Conservation (phyloP, 2,329 filamentous ascomycete genomes). For the Microcyclosporella mali region DNA sequence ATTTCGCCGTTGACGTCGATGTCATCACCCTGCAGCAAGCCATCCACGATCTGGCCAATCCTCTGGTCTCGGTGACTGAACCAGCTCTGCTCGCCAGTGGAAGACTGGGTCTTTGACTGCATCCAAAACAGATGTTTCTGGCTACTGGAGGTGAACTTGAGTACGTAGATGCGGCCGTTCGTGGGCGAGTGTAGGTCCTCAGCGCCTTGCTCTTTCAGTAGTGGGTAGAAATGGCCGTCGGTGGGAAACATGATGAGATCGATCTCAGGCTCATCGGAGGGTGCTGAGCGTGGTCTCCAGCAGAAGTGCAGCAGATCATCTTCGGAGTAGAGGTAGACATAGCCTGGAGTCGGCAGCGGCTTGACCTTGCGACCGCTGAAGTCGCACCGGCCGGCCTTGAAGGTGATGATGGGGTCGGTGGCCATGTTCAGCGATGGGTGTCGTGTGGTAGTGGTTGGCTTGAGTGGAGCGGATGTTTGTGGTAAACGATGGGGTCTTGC, state of each 20-base stretch:
- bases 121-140: constrained; percentile 94
- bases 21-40: constrained; percentile 79
- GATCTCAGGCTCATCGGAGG: constrained; percentile 67
- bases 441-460: constrained; percentile 1
- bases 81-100: constrained; percentile 62
- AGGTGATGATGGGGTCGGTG: constrained; percentile 79
- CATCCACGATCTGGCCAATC: constrained; percentile 81
- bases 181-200: constrained; percentile 58
- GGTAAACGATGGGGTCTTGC: background rate
- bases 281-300: constrained; percentile 76
- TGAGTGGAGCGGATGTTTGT: background rate
- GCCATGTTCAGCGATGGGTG: constrained; percentile 58
- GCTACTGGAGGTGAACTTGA: constrained; percentile 90
- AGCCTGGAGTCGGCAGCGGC: constrained; percentile 67
- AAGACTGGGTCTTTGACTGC: constrained; percentile 79
- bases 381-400: constrained; percentile 90
- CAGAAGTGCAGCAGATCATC: constrained; percentile 96
- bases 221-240: constrained; percentile 77
- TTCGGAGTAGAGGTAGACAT: constrained; percentile 86
- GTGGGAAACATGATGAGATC: constrained; percentile 91
- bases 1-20: constrained; percentile 72
- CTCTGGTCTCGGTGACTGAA: constrained; percentile 81
- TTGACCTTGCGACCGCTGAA: constrained; percentile 58
- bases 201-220: constrained; percentile 35
- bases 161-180: constrained; percentile 83